Evolutionary conservation across 1,284 basidiomycete genomes (phyloP).

Genomic region (Pascua guehoae): DNA sequence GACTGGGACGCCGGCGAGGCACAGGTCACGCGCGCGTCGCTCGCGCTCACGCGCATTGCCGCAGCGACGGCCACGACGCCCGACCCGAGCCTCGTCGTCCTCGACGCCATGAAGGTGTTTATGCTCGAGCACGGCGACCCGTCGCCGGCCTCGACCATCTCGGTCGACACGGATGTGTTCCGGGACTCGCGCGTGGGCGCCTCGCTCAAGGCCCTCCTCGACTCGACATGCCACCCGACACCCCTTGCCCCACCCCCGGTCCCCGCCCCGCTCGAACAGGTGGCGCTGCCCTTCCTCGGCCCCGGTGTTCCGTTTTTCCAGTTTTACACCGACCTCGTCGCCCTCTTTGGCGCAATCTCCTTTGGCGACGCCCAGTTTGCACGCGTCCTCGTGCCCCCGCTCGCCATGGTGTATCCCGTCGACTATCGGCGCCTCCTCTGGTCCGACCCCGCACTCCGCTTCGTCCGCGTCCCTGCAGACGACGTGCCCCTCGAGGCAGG

Average conservation of each 20-base stretch:
- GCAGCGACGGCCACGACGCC: not conserved
- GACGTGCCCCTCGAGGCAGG: constrained; percentile 29
- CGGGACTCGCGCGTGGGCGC: constrained; percentile 55
- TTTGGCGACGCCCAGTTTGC: constrained; percentile 77
- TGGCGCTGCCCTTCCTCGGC: constrained; percentile 63
- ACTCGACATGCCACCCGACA: constrained; percentile 18
- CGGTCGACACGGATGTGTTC: constrained; percentile 56
- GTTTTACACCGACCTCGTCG: constrained; percentile 87
- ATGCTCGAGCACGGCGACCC: constrained; percentile 74
- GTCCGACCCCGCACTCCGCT: constrained; percentile 66
- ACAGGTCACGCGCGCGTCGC: constrained; percentile 66
- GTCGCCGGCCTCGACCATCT: constrained; percentile 12
- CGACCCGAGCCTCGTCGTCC: constrained; percentile 49
- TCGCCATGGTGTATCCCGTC: constrained; percentile 62
- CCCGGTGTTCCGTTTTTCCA: constrained; percentile 75
- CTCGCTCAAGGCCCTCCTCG: constrained; percentile 61
- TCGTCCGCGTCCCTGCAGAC: constrained; percentile 51
- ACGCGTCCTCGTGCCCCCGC: constrained; percentile 69
- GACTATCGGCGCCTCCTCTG: constrained; percentile 86
- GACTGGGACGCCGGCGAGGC: constrained; percentile 78
- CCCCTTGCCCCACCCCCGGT: not conserved
- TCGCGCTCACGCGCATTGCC: constrained; percentile 55
- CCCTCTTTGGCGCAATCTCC: constrained; percentile 83
- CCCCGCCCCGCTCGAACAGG: constrained; percentile 56
- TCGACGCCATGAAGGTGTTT: constrained; percentile 86